A percentile compares a stretch with the other conserved stretches of the same genome.
These are phyloP conservation scores for Alopecurus myosuroides DNA, from an alignment of 176 grass and related monocot genomes.

Conservation along the genomic window DNA sequence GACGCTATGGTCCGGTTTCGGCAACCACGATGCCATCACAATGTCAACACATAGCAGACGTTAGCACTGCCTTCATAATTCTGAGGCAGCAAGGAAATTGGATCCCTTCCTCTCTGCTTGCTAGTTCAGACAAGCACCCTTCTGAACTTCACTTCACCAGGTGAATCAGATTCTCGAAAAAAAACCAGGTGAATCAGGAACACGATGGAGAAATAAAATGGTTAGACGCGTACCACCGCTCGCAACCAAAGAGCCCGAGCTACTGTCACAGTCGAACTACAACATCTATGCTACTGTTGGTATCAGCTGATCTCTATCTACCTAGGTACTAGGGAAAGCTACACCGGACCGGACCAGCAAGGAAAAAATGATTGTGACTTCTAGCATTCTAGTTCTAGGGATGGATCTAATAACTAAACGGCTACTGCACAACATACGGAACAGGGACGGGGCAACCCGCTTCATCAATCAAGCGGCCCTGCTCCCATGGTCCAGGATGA, in stretches of 20 bases:
- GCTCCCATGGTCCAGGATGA: neutral
- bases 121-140: too few species aligned
- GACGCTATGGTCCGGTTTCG: too few species aligned
- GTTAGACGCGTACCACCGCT: too few species aligned
- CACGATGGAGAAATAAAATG: too few species aligned
- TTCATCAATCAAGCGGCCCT: neutral
- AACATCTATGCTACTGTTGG: neutral
- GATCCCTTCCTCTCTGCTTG: too few species aligned
- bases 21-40: too few species aligned
- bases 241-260: neutral
- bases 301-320: neutral
- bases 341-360: neutral
- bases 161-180: too few species aligned
- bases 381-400: neutral
- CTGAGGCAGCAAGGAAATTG: too few species aligned
- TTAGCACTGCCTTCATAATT: too few species aligned
- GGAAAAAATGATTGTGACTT: neutral
- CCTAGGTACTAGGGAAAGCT: neutral
- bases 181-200: too few species aligned
- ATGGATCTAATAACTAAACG: conserved; percentile 22
- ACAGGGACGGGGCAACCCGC: neutral
- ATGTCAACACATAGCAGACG: too few species aligned
- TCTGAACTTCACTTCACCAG: too few species aligned
- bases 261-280: neutral
- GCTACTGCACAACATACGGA: conserved; percentile 27